Conservation (phyloP, 2,329 filamentous ascomycete species). For the Aspergillus tubingensis region DNA sequence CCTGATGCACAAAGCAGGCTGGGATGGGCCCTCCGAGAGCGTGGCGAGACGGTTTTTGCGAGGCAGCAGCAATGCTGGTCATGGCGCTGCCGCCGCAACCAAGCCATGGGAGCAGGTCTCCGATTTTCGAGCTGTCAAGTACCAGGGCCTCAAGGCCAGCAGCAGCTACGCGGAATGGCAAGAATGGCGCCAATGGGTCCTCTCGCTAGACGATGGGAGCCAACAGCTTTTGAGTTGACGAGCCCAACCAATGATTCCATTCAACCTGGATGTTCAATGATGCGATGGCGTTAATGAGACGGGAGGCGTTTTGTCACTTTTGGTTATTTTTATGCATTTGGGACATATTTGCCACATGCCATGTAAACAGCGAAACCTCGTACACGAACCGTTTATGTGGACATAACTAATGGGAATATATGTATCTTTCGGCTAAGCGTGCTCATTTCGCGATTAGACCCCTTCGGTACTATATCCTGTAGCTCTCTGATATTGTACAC, state of each 20-base stretch:
- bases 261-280: neutral
- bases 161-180: constrained; percentile 73
- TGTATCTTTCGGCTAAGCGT: neutral
- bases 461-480: too few relatives aligned
- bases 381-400: neutral
- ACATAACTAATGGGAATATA: too few relatives aligned
- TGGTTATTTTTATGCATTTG: neutral
- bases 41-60: constrained; percentile 41
- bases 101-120: constrained; percentile 71
- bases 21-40: constrained; percentile 62
- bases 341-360: neutral
- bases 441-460: too few relatives aligned
- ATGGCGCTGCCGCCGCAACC: constrained; percentile 13
- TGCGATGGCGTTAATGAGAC: neutral
- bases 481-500: too few relatives aligned
- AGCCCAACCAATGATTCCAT: neutral
- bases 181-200: constrained; percentile 75
- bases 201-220: constrained; percentile 33
- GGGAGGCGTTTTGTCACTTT: neutral
- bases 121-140: constrained; percentile 75
- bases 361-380: neutral
- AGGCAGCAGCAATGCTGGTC: constrained; percentile 39
- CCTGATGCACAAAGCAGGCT: constrained; percentile 92
- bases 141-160: constrained; percentile 79
- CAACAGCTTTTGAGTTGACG: constrained; percentile 24